These are phyloP conservation scores for Dentipellis fragilis DNA, from an alignment of 768 basidiomycete species.

Conservation along the genomic window DNA sequence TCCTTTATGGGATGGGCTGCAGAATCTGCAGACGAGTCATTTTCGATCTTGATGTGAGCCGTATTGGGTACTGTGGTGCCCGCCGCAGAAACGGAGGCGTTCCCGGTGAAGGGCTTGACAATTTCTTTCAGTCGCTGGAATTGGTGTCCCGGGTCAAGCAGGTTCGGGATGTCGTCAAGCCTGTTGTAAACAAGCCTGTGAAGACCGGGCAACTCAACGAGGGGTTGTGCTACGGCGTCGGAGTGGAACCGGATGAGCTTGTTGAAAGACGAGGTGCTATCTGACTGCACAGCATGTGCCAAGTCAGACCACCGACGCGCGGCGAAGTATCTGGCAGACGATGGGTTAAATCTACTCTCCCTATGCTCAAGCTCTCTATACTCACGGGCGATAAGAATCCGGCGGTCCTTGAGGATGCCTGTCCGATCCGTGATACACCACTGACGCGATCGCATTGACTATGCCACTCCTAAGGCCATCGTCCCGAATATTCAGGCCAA, in stretches of 20 bases:
- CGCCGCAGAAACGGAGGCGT: too few relatives aligned
- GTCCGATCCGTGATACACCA: background rate
- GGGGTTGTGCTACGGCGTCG: background rate
- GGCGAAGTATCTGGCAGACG: background rate
- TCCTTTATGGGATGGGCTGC: too few relatives aligned
- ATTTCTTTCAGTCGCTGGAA: background rate
- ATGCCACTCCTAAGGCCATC: background rate
- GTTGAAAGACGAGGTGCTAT: background rate
- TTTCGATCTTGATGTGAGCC: too few relatives aligned
- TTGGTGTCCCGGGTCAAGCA: background rate
- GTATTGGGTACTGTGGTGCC: too few relatives aligned
- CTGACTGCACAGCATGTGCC: background rate
- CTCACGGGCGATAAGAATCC: too few relatives aligned
- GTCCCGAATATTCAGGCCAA: too few relatives aligned
- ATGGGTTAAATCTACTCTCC: background rate
- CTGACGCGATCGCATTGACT: background rate
- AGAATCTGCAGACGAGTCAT: too few relatives aligned
- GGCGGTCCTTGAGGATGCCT: too few relatives aligned
- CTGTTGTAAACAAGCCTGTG: background rate
- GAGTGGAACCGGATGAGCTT: background rate
- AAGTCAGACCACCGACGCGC: background rate
- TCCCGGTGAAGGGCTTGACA: too few relatives aligned
- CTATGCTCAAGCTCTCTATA: too few relatives aligned
- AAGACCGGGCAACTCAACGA: background rate
- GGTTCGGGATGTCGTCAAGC: background rate